Percentiles rank a stretch among this genome's conserved stretches.
Evolutionary conservation across 768 basidiomycete species (phyloP).

Genomic region (Boletus eberwhitei): DNA sequence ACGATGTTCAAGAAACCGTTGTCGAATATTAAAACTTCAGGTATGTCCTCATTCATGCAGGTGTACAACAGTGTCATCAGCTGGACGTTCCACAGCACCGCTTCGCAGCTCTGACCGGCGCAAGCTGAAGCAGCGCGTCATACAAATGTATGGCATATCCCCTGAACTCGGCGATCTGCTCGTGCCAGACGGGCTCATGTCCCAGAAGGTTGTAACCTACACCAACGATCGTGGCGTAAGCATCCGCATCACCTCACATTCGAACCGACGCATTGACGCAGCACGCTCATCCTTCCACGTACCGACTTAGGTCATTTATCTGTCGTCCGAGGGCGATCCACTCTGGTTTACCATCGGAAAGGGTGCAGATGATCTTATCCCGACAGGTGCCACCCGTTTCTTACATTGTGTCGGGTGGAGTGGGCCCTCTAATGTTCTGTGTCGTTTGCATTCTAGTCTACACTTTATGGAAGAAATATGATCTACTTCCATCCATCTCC

Average conservation of each 20-base stretch:
- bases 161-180: constrained; percentile 63
- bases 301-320: constrained; percentile 53
- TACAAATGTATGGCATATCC: constrained; percentile 44
- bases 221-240: constrained; percentile 61
- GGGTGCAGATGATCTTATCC: constrained; percentile 62
- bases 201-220: constrained; percentile 66
- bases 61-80: not conserved
- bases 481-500: constrained; percentile 65
- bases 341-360: constrained; percentile 78
- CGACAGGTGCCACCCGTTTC: constrained; percentile 45
- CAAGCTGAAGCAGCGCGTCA: constrained; percentile 61
- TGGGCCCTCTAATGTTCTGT: not conserved
- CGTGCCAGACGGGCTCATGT: constrained; percentile 70
- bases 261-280: not conserved
- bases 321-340: constrained; percentile 64
- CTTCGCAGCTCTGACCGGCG: constrained; percentile 70
- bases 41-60: constrained; percentile 18
- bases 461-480: constrained; percentile 72
- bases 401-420: not conserved
- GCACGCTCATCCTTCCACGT: not conserved
- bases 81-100: constrained; percentile 41
- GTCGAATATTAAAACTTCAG: constrained; percentile 64
- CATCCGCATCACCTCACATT: not conserved
- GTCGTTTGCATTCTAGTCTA: constrained; percentile 44
- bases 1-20: constrained; percentile 80